Base-by-base conservation (phyloP, 441 rosid genomes). In the Manihot esculenta region DNA sequence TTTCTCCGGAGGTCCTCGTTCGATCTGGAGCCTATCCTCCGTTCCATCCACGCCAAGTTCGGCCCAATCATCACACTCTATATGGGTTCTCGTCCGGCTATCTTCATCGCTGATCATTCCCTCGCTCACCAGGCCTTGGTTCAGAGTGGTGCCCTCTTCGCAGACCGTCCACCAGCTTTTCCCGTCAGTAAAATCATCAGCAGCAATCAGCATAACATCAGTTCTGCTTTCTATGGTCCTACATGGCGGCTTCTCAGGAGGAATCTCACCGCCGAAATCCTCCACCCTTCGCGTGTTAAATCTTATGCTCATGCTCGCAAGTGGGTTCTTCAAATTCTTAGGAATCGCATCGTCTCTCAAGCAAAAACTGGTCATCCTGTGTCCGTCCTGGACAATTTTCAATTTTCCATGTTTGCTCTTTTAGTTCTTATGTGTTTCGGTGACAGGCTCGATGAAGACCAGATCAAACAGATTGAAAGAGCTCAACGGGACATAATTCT, bases 161-260 rank as follows among this genome's bases (percentile, higher is more conserved):
- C 83, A 5, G 80, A 82, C 72, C 84, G 86, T 13, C 84, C 86
- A 0, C 70, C 57, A 0, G 62, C 83, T 24, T 62, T 55, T n/a
- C 49, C 77, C 24, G 70, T 62, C 0, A 0, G 0, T 20, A 70
- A 48, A 35, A 45, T 83, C 41, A 0, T 64, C 4, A 74, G 17
- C 69, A 48, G 73, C 72, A 72, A 81, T 55, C 89, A 85, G 15
- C 74, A 68, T n/a, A 79, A 21, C 74, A 78, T 83, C 48, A 81
- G 18, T 67, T 55, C 84, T 23, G 77, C 80, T 41, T 41, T 14
- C n/a, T 83, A 83, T 12, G 85, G 89, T 53, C 78, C 85, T 7
- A 85, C 72, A 8, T 81, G 86, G 85, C 79, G 84, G 13, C 41
- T 72, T 50, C 72, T 85, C 21, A 83, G 84, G 41, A 80, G 84